Evolutionary conservation across 1,284 basidiomycete genomes (phyloP).

Genomic region (Sporisorium exsertum): DNA sequence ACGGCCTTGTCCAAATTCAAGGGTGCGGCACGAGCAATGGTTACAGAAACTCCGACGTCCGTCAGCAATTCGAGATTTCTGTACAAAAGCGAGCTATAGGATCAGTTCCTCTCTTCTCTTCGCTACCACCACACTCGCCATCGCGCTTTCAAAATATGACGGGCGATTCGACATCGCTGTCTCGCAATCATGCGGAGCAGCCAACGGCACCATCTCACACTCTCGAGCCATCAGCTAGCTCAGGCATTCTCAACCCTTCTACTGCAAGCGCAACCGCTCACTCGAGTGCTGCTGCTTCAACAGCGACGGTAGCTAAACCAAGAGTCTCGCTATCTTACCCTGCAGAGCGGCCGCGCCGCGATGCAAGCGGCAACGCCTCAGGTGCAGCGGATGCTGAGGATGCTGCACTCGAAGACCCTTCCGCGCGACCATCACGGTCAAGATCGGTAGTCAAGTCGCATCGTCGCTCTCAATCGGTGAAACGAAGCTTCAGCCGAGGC

Average conservation of each 20-base stretch:
- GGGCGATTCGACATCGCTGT: background rate
- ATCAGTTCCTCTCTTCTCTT: background rate
- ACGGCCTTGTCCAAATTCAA: background rate
- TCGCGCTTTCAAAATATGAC: background rate
- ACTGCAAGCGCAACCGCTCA: background rate
- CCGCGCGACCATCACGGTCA: constrained; percentile 5
- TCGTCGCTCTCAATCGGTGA: constrained; percentile 25
- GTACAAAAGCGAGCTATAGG: background rate
- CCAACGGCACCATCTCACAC: background rate
- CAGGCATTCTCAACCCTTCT: constrained; percentile 5
- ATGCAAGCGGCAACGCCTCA: constrained; percentile 21
- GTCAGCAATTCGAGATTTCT: background rate
- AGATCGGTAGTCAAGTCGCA: constrained; percentile 8
- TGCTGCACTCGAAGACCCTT: background rate
- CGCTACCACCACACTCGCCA: constrained; percentile 3
- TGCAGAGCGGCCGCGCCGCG: constrained; percentile 14
- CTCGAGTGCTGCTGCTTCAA: background rate
- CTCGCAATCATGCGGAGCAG: background rate
- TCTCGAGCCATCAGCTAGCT: constrained; percentile 1
- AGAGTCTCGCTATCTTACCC: constrained; percentile 27
- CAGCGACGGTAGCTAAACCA: background rate
- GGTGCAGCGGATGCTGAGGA: background rate
- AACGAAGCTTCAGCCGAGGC: constrained; percentile 12
- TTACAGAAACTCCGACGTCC: background rate
- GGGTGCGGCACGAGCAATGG: background rate